These are phyloP conservation scores for Amanita jacksonii DNA, from an alignment of 768 basidiomycete genomes.

Conservation along the genomic window DNA sequence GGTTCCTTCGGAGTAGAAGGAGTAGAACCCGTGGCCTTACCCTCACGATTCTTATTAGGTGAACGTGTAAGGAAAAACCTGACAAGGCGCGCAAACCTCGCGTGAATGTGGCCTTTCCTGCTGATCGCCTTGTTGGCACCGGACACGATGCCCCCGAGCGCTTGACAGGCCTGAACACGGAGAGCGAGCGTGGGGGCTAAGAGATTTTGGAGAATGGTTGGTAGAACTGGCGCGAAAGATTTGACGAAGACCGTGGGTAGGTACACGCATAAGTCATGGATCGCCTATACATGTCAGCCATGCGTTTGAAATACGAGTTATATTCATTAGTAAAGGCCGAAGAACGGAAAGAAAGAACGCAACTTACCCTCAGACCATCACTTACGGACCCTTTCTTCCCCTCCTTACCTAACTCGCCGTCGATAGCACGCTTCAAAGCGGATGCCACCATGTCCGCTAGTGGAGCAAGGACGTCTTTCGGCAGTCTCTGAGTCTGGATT, in stretches of 20 bases:
- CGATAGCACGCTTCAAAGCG: slow-evolving; percentile 66
- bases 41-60: slow-evolving; percentile 33
- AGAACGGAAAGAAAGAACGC: slow-evolving; percentile 2
- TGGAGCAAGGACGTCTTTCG: slow-evolving; percentile 47
- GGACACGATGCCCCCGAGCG: slow-evolving; percentile 58
- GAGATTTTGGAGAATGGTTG: slow-evolving; percentile 52
- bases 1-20: slow-evolving; percentile 28
- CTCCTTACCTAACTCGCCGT: slow-evolving; percentile 80
- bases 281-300: slow-evolving; percentile 36
- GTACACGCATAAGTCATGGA: slow-evolving; percentile 57
- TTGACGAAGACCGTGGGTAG: slow-evolving; percentile 64
- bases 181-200: slow-evolving; percentile 56
- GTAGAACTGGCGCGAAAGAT: slow-evolving; percentile 45
- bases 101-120: slow-evolving; percentile 27
- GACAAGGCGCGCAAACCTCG: slow-evolving; percentile 40
- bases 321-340: slow-evolving; percentile 8
- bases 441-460: slow-evolving; percentile 60
- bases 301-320: slow-evolving; percentile 7
- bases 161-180: slow-evolving; percentile 66
- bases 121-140: slow-evolving; percentile 42
- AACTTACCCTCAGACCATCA: slow-evolving; percentile 65
- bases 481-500: slow-evolving; percentile 62
- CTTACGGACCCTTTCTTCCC: slow-evolving; percentile 78
- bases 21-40: slow-evolving; percentile 14
- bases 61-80: slow-evolving; percentile 36